Percentiles rank a stretch among this genome's conserved stretches.
Conservation (phyloP, 2,329 filamentous ascomycete genomes). For the Sarocladium kiliense region DNA sequence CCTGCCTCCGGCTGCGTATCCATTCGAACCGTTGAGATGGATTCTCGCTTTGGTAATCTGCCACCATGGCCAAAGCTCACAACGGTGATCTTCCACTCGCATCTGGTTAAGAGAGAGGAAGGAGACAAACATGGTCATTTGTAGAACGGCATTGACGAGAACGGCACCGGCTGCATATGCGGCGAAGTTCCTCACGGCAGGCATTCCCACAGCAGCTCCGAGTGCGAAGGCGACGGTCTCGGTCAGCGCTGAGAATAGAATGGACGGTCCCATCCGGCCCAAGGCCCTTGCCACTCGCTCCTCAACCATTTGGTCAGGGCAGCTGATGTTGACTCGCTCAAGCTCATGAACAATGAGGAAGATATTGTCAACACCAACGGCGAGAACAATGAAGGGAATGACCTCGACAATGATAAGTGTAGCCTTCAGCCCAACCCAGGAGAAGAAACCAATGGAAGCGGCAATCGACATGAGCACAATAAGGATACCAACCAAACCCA, state of each 20-base stretch:
- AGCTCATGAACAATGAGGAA: slow-evolving; percentile 99
- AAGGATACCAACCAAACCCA: slow-evolving; percentile 89
- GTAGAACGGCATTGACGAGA: slow-evolving; percentile 92
- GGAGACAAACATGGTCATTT: slow-evolving; percentile 95
- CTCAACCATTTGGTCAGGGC: slow-evolving; percentile 83
- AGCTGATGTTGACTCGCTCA: slow-evolving; percentile 86
- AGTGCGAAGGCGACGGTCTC: slow-evolving; percentile 92
- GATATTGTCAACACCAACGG: slow-evolving; percentile 97
- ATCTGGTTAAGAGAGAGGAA: slow-evolving; percentile 87
- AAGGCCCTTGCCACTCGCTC: slow-evolving; percentile 80
- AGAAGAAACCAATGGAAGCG: slow-evolving; percentile 91
- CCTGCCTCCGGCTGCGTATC: slow-evolving; percentile 47
- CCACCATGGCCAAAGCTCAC: slow-evolving; percentile 89
- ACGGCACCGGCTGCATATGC: slow-evolving; percentile 94
- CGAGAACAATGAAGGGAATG: slow-evolving; percentile 93
- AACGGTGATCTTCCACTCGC: slow-evolving; percentile 80
- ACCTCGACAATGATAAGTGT: slow-evolving; percentile 98
- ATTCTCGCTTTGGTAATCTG: slow-evolving; percentile 70
- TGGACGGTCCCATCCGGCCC: slow-evolving; percentile 96
- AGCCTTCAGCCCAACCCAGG: slow-evolving; percentile 84
- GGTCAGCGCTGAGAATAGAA: slow-evolving; percentile 88
- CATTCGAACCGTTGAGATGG: slow-evolving; percentile 54
- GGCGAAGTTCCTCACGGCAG: slow-evolving; percentile 94
- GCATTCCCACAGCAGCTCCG: slow-evolving; percentile 94
- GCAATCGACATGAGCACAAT: slow-evolving; percentile 98